These are phyloP conservation scores for Tolypocladium album DNA, from an alignment of 2,329 filamentous ascomycete species.

Conservation along the genomic window DNA sequence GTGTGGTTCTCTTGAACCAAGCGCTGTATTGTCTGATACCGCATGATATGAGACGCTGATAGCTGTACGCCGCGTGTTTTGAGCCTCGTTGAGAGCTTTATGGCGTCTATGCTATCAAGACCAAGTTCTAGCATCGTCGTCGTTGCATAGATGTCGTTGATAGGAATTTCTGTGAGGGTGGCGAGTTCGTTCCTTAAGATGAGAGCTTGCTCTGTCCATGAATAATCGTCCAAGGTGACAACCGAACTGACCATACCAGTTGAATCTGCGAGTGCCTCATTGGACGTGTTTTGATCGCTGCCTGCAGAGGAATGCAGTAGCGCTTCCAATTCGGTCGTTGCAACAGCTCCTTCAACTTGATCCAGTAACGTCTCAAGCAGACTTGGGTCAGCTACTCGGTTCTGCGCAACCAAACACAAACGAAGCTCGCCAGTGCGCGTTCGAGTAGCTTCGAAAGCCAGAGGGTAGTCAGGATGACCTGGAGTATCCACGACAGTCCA, in stretches of 20 bases:
- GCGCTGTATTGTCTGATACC: constrained; percentile 52
- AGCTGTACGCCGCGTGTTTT: constrained; percentile 49
- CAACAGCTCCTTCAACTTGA: constrained; percentile 19
- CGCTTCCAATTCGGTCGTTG: constrained; percentile 4
- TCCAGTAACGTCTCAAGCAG: constrained; percentile 26
- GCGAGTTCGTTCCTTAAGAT: constrained; percentile 53
- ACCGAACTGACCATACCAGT: not conserved
- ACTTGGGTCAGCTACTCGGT: constrained; percentile 18
- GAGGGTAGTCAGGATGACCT: constrained; percentile 54
- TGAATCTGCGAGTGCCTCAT: not conserved
- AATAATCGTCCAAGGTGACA: constrained; percentile 24
- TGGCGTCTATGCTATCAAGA: constrained; percentile 84
- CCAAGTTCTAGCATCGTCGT: constrained; percentile 72
- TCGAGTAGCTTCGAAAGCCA: constrained; percentile 66
- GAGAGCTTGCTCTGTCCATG: constrained; percentile 46
- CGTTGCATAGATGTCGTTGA: constrained; percentile 39
- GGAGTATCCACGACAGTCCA: constrained; percentile 45
- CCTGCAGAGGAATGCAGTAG: not conserved
- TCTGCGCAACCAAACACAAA: constrained; percentile 50
- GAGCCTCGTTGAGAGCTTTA: constrained; percentile 69
- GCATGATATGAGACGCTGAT: constrained; percentile 69
- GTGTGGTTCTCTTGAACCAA: constrained; percentile 29
- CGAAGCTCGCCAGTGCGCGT: constrained; percentile 33
- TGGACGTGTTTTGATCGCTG: not conserved
- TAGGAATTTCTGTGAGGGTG: constrained; percentile 42